These are phyloP conservation scores for Rutidosis leptorrhynchoides DNA, from an alignment of 129 eudicot species.

Conservation along the genomic window DNA sequence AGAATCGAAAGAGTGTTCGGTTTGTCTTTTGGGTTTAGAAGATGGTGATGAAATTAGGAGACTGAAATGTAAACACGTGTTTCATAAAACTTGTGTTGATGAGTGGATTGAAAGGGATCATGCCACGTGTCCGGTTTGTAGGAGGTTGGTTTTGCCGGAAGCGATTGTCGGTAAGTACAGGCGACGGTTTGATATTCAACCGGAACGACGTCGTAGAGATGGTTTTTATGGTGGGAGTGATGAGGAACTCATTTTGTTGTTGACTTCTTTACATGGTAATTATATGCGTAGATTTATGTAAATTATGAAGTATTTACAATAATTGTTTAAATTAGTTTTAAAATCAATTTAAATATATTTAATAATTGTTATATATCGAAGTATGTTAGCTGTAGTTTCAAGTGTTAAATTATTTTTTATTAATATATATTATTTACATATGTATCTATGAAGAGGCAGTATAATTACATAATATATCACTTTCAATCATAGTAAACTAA, in stretches of 20 bases:
- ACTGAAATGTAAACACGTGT: slow-evolving; percentile 38
- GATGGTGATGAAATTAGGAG: slow-evolving; percentile 48
- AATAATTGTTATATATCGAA: too few relatives aligned
- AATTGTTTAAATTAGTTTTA: neutral
- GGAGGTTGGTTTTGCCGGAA: slow-evolving; percentile 49
- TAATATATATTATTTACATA: too few relatives aligned
- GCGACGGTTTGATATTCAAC: slow-evolving; percentile 22
- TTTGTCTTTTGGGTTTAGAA: slow-evolving; percentile 40
- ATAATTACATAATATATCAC: too few relatives aligned
- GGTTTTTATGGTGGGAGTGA: slow-evolving; percentile 39
- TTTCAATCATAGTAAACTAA: too few relatives aligned
- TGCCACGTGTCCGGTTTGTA: slow-evolving; percentile 60
- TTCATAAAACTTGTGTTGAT: slow-evolving; percentile 42
- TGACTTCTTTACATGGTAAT: slow-evolving; percentile 50
- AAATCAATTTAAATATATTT: neutral
- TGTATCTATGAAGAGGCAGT: too few relatives aligned
- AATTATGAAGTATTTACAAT: neutral
- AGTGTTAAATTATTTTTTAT: too few relatives aligned
- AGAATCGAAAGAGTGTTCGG: slow-evolving; percentile 43
- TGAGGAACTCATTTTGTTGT: slow-evolving; percentile 46
- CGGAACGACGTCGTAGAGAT: slow-evolving; percentile 23
- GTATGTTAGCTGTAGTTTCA: too few relatives aligned
- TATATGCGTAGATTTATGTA: slow-evolving; percentile 40
- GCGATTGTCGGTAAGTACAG: slow-evolving; percentile 37
- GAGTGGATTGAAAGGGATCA: slow-evolving; percentile 46